Evolutionary conservation across 257 asterid genomes (phyloP), one percentile per base, ranked within the genome.

Genomic region (Henckelia pumila): DNA sequence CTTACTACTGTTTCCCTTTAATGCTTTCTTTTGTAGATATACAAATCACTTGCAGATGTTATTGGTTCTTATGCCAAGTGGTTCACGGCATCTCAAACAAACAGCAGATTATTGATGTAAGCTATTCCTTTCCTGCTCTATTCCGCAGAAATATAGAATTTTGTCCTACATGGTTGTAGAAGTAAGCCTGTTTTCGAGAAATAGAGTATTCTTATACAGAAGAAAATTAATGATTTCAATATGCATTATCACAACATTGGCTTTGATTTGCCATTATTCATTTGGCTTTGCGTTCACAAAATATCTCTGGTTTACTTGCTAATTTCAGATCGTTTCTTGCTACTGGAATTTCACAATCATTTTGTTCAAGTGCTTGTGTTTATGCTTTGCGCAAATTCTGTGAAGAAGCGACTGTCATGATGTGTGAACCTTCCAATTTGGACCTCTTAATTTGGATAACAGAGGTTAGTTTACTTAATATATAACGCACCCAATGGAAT

Each of bases 371-470:
- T 73, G 81, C 93, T 68, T 91, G 91, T 85, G 88, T 95, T 55
- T 73, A 74, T 74, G 88, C 94, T 55, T 81, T 91, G 69, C 95
- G 87, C 75, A 91, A 88, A 78, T 77, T 86, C 63, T 88, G 96
- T 63, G 97, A 91, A 79, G 97, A 91, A 73, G 86, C 91, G 58
- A 69, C 85, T 74, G 56, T 77, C 16, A 59, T 75, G 68, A 79
- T 91, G 89, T 77, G 77, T 59, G 96, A 84, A 63, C 84, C 86
- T 82, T 79, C 96, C 63, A 82, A 86, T 83, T 80, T 91, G 87
- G 97, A 91, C 78, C 80, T 88, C 71, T 83, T 91, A 72, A 80
- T 91, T 56, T 91, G 97, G 97, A 84, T 91, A 26, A 96, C 86
- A 75, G 89, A 88, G 97, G 96, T 91, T 70, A 71, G 92, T 79